phyloP scores from a whole-genome alignment of 257 asterid genomes.

The Cynanchum wilfordii region DNA sequence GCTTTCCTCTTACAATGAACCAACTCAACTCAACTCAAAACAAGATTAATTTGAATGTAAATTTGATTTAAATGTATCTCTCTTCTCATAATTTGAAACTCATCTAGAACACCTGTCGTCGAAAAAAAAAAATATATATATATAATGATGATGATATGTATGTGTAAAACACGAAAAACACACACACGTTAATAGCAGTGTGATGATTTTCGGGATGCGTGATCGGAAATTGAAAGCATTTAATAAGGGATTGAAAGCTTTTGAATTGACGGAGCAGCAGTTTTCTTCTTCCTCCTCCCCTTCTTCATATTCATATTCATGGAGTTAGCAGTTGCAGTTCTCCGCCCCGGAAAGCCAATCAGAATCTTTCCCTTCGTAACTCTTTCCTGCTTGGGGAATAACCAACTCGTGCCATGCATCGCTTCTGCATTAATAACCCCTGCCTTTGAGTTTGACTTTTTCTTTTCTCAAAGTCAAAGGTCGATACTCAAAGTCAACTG shows the following conservation, averaged over 20 bases:
- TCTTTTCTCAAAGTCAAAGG: background rate
- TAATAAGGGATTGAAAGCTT: background rate
- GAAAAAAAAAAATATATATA: no score
- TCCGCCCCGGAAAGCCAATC: constrained; percentile 10
- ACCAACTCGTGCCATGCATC: background rate
- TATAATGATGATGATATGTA: no score
- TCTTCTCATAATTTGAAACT: no score
- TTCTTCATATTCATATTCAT: no score
- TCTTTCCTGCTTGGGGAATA: background rate
- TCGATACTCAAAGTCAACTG: background rate
- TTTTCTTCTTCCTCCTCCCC: background rate
- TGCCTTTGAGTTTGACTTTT: background rate
- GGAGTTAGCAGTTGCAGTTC: background rate
- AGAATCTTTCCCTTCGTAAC: background rate
- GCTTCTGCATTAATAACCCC: background rate
- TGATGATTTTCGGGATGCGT: background rate
- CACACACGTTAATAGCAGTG: background rate
- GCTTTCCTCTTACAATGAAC: no score
- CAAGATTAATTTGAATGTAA: no score
- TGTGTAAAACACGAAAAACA: background rate
- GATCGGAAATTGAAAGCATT: background rate
- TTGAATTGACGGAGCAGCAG: background rate
- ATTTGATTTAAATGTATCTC: no score
- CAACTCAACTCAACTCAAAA: no score
- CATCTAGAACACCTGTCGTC: no score